Evolutionary conservation across 768 basidiomycete genomes (phyloP).

Genomic region (Suillus discolor): DNA sequence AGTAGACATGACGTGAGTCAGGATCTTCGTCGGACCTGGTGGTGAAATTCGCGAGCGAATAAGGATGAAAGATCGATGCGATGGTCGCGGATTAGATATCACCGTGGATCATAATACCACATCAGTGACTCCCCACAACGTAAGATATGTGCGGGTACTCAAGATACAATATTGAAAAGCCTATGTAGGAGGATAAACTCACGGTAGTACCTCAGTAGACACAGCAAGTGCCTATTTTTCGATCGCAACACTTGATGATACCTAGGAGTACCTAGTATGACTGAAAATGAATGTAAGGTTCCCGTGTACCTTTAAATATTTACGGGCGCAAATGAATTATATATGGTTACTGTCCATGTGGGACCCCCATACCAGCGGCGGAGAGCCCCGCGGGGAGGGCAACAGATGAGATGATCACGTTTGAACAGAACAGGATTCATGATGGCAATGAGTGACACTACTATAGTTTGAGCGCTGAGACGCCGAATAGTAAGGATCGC

Average conservation of each 20-base stretch:
- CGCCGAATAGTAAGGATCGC: constrained; percentile 1
- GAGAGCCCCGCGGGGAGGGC: constrained; percentile 6
- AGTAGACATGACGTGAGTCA: not conserved
- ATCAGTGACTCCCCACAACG: not conserved
- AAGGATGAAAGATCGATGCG: not conserved
- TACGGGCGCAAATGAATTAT: constrained; percentile 3
- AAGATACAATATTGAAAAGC: not conserved
- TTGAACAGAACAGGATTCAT: not conserved
- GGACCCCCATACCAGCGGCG: not conserved
- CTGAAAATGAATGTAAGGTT: not conserved
- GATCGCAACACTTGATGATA: not conserved
- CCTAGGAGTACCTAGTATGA: not conserved
- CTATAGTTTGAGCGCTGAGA: not conserved
- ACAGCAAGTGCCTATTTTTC: not conserved
- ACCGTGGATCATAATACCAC: not conserved
- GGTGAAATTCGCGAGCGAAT: constrained; percentile 3
- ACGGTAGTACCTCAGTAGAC: not conserved
- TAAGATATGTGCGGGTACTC: not conserved
- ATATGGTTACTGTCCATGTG: constrained; percentile 1
- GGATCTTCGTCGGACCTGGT: not conserved
- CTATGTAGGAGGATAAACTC: not conserved
- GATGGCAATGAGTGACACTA: not conserved
- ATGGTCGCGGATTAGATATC: not conserved
- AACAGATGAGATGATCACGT: not conserved
- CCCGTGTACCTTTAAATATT: not conserved